Conservation (phyloP, 129 eudicot species). For the Logfia minima region DNA sequence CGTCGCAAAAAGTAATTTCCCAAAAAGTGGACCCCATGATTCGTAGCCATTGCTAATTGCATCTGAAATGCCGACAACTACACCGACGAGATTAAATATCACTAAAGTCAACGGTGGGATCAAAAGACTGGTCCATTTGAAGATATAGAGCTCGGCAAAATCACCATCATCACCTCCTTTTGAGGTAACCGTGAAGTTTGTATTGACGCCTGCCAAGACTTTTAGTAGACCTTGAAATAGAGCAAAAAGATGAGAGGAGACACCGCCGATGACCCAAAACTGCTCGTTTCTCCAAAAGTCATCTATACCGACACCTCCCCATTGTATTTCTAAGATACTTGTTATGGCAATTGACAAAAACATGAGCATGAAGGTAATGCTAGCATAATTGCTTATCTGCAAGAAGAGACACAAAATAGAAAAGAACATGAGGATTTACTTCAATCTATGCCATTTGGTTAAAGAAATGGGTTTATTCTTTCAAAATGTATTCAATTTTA, state of each 20-base stretch:
- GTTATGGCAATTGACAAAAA: constrained; percentile 64
- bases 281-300: constrained; percentile 90
- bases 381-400: constrained; percentile 75
- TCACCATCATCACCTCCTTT: constrained; percentile 76
- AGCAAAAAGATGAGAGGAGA: constrained; percentile 72
- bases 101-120: constrained; percentile 69
- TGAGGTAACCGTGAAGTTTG: constrained; percentile 76
- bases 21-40: constrained; percentile 83
- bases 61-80: constrained; percentile 57
- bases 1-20: constrained; percentile 57
- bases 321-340: constrained; percentile 65
- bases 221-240: constrained; percentile 73
- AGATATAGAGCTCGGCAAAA: constrained; percentile 58
- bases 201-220: constrained; percentile 67
- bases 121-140: constrained; percentile 73
- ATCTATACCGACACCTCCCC: constrained; percentile 71
- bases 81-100: constrained; percentile 55
- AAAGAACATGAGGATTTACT: background rate
- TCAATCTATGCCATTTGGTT: background rate
- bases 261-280: constrained; percentile 88
- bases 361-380: constrained; percentile 63
- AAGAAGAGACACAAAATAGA: background rate
- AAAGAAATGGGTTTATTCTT: background rate
- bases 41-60: constrained; percentile 77
- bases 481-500: background rate